phyloP scores from a whole-genome alignment of 2,329 filamentous ascomycete genomes.

The Amesomyces nigricolor region DNA sequence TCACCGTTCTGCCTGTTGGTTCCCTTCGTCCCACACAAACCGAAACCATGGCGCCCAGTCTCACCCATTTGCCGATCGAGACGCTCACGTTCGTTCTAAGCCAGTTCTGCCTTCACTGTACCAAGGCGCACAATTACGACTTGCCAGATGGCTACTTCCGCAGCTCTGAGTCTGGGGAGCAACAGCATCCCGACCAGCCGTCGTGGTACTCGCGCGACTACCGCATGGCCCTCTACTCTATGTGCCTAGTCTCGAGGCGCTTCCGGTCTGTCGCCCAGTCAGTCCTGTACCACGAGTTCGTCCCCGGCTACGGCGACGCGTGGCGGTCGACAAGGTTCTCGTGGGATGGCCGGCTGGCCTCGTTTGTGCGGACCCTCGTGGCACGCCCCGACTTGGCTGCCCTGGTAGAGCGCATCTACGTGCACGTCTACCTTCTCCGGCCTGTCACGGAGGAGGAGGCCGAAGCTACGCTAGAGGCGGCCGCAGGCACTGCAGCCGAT shows the following conservation, averaged over 20 bases:
- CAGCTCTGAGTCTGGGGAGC: too few relatives aligned
- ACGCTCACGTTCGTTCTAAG: too few relatives aligned
- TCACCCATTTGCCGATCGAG: too few relatives aligned
- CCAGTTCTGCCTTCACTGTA: too few relatives aligned
- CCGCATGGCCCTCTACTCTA: conserved; percentile 17
- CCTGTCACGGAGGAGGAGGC: background rate
- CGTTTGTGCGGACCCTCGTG: conserved; percentile 24
- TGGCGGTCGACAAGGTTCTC: conserved; percentile 21
- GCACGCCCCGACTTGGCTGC: conserved; percentile 21
- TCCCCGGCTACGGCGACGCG: conserved; percentile 25
- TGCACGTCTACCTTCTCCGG: background rate
- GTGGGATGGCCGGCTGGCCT: conserved; percentile 21
- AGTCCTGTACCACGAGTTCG: conserved; percentile 25
- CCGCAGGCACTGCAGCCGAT: background rate
- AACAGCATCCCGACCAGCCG: background rate
- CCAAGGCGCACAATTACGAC: too few relatives aligned
- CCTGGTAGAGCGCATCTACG: conserved; percentile 3
- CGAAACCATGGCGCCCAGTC: too few relatives aligned
- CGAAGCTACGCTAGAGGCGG: background rate
- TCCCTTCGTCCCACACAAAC: too few relatives aligned
- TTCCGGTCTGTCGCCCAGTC: conserved; percentile 3
- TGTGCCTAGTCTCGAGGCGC: conserved; percentile 22
- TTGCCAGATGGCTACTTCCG: too few relatives aligned
- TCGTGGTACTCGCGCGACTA: conserved; percentile 22
- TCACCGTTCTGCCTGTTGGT: too few relatives aligned